Evolutionary conservation across 805 yeast genomes (phyloP), one percentile per base, ranked within the genome.

Genomic region (Lachancea nothofagi): DNA sequence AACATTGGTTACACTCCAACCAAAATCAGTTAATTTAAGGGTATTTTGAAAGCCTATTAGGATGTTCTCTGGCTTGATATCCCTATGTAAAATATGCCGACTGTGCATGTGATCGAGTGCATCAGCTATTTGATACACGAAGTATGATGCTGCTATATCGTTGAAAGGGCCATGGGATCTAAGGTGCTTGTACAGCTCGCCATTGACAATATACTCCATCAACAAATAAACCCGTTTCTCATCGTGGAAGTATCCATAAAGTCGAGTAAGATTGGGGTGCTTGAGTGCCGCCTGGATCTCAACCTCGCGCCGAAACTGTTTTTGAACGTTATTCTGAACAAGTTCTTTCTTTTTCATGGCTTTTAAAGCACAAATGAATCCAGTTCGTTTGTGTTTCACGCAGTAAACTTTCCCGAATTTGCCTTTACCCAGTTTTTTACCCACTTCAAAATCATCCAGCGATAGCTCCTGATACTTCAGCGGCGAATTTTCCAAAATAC

Each of bases 341-440:
- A 90, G 69, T 47, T 89, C 97, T 39, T 71, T 69, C 62, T 88
- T 90, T 43, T 80, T 78, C 96, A 93, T 86, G 3, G 82, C 93
- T 57, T 93, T 90, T 52, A 90, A 65, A 1, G 98, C 98, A 59
- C 94, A 85, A 1, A 90, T 70, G 55, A 76, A 84, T 1, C 94
- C 95, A 0, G 86, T 73, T 25, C 64, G 54, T 48, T 75, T 79
- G 57, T 88, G 96, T 41, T 73, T 72, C 7, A 83, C 97, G 56
- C 96, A 84, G 61, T 87, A 89, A 1, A 93, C 97, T 52, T 77
- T 79, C 7, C 98, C 98, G 53, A 89, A 80, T 59, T 88, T 87
- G 5, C 98, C 98, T 56, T 85, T 87, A 0, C 97, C 98, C 35
- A 90, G 70, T 42, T 82, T 79, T 39, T 80, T 74, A 13, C 97